Percentiles rank a stretch among this genome's conserved stretches.
Conservation (phyloP, 176 grass and related monocot genomes). For the Carex littledalei region DNA sequence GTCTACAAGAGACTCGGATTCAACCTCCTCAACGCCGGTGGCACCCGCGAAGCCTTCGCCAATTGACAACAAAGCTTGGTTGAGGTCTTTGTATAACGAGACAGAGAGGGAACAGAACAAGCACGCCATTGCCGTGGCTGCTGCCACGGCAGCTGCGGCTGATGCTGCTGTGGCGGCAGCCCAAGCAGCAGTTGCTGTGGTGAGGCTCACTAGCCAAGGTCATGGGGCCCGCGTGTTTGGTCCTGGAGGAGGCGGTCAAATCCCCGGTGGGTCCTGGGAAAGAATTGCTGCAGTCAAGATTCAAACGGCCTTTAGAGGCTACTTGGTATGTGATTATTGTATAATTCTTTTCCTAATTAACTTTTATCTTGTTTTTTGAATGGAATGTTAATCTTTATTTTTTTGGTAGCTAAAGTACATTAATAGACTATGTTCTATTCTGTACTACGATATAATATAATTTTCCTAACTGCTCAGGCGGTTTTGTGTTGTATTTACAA, state of each 20-base stretch:
- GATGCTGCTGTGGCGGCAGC: conserved; percentile 78
- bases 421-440: neutral
- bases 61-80: conserved; percentile 52
- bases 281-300: conserved; percentile 60
- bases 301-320: conserved; percentile 77
- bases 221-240: neutral
- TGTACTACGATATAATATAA: neutral
- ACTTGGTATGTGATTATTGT: conserved; percentile 35
- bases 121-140: conserved; percentile 83
- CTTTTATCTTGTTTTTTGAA: neutral
- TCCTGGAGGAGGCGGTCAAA: neutral
- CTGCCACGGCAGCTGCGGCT: conserved; percentile 58
- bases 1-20: conserved; percentile 45
- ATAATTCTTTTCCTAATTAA: neutral
- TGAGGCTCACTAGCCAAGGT: conserved; percentile 66
- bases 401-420: neutral
- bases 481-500: neutral
- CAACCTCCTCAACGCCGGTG: neutral
- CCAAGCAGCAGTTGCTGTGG: conserved; percentile 76
- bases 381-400: neutral
- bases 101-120: conserved; percentile 81
- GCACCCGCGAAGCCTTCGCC: neutral
- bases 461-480: neutral
- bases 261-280: neutral
- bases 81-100: conserved; percentile 60